phyloP scores from a whole-genome alignment of 2,329 filamentous ascomycete species.

The Colletotrichum sublineola region DNA sequence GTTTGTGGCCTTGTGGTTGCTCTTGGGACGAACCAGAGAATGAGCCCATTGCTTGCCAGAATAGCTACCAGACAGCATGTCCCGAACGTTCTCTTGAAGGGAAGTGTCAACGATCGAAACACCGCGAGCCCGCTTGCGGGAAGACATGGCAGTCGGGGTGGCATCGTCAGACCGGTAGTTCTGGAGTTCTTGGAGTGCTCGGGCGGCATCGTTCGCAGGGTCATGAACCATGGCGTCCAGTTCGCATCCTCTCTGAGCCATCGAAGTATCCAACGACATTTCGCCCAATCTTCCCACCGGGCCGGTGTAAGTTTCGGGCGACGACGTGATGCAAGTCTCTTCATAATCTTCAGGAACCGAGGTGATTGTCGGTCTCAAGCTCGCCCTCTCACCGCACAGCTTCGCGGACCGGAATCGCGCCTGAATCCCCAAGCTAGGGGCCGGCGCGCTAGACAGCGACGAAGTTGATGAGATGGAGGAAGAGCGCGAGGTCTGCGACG shows the following conservation, averaged over 20 bases:
- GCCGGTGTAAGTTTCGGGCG: conserved; percentile 69
- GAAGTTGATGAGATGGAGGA: conserved; percentile 75
- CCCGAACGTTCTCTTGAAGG: conserved; percentile 77
- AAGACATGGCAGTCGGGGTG: conserved; percentile 53
- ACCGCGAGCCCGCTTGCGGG: conserved; percentile 70
- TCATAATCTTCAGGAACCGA: conserved; percentile 70
- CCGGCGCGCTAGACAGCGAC: conserved; percentile 71
- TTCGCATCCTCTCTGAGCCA: conserved; percentile 61
- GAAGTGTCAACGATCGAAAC: conserved; percentile 66
- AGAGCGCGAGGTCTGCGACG: conserved; percentile 71
- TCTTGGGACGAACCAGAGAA: conserved; percentile 55
- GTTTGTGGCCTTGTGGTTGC: conserved; percentile 45
- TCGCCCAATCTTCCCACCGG: conserved; percentile 65
- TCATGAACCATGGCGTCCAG: conserved; percentile 59
- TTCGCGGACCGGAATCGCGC: conserved; percentile 75
- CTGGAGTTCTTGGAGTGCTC: conserved; percentile 72
- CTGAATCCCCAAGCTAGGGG: conserved; percentile 69
- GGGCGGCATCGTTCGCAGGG: conserved; percentile 66
- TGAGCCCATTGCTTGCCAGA: conserved; percentile 53
- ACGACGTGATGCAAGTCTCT: conserved; percentile 64
- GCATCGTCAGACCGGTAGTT: conserved; percentile 61
- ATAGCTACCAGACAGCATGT: conserved; percentile 64
- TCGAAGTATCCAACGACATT: conserved; percentile 62
- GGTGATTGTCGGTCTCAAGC: conserved; percentile 65
- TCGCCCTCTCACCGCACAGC: conserved; percentile 68